These are phyloP conservation scores for Lasiosphaeria hispida DNA, from an alignment of 495 filamentous ascomycete species.

Conservation along the genomic window DNA sequence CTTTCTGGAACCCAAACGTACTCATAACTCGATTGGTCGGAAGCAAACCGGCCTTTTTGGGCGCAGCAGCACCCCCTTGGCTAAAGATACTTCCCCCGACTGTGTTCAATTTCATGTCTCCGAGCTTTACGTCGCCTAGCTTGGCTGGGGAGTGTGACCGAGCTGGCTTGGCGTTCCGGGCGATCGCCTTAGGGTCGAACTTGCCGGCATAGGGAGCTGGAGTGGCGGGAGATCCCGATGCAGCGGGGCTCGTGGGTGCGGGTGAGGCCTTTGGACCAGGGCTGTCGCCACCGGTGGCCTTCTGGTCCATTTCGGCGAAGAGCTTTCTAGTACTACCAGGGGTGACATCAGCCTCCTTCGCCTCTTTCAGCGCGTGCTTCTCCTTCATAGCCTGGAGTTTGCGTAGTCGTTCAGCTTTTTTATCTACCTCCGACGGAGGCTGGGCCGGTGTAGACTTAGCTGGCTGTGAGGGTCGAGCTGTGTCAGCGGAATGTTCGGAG, in stretches of 20 bases:
- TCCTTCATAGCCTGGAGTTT: slow-evolving; percentile 91
- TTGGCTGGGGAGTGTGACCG: slow-evolving; percentile 36
- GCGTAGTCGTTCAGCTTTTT: slow-evolving; percentile 78
- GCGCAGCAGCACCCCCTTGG: not conserved
- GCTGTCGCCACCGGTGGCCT: slow-evolving; percentile 53
- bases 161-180: slow-evolving; percentile 65
- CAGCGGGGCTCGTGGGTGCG: slow-evolving; percentile 55
- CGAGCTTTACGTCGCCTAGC: slow-evolving; percentile 37
- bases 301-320: slow-evolving; percentile 74
- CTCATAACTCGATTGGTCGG: slow-evolving; percentile 55
- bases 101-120: slow-evolving; percentile 28
- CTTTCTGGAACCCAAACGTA: slow-evolving; percentile 75
- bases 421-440: slow-evolving; percentile 71
- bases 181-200: slow-evolving; percentile 86
- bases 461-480: slow-evolving; percentile 27
- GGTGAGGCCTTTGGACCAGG: slow-evolving; percentile 54
- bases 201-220: slow-evolving; percentile 67
- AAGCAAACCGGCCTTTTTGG: slow-evolving; percentile 24
- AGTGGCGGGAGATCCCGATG: slow-evolving; percentile 39
- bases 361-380: slow-evolving; percentile 78
- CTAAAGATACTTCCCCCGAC: slow-evolving; percentile 29
- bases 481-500: slow-evolving; percentile 17
- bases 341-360: slow-evolving; percentile 68
- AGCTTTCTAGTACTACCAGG: slow-evolving; percentile 63
- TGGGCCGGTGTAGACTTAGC: slow-evolving; percentile 52